A percentile compares a stretch with the other conserved stretches of the same genome.
Evolutionary conservation across 305 asterid species (phyloP).

Genomic region (Solanum aculeatissimum): DNA sequence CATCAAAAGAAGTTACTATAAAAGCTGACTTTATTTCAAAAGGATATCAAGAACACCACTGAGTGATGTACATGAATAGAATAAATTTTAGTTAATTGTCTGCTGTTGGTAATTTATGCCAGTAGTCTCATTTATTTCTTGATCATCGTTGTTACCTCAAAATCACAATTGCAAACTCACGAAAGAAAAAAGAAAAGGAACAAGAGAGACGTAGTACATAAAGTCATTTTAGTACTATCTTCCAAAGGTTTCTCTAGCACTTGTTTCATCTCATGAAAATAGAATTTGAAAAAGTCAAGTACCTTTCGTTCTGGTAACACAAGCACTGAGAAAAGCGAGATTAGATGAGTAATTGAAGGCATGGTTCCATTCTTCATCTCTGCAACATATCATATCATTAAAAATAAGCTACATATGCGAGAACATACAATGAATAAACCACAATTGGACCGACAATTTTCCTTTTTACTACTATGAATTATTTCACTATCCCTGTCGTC

Average conservation of each 20-base stretch:
- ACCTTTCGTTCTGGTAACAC: constrained; percentile 7
- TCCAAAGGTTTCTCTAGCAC: neutral
- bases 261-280: neutral
- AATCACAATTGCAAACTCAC: neutral
- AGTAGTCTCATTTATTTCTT: neutral
- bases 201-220: neutral
- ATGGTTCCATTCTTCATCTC: constrained; percentile 7
- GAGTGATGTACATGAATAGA: neutral
- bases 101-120: neutral
- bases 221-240: neutral
- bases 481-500: neutral
- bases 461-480: neutral
- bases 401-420: neutral
- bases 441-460: neutral
- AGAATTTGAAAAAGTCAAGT: neutral
- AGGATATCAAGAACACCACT: neutral
- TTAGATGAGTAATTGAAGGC: constrained; percentile 2
- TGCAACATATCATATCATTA: neutral
- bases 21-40: neutral
- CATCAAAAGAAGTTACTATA: neutral
- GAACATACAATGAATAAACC: neutral
- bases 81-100: neutral
- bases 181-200: neutral
- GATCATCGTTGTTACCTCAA: neutral
- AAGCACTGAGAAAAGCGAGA: constrained; percentile 2